Evolutionary conservation across 2,329 filamentous ascomycete species (phyloP).

Genomic region (Fusarium nisikadoi): DNA sequence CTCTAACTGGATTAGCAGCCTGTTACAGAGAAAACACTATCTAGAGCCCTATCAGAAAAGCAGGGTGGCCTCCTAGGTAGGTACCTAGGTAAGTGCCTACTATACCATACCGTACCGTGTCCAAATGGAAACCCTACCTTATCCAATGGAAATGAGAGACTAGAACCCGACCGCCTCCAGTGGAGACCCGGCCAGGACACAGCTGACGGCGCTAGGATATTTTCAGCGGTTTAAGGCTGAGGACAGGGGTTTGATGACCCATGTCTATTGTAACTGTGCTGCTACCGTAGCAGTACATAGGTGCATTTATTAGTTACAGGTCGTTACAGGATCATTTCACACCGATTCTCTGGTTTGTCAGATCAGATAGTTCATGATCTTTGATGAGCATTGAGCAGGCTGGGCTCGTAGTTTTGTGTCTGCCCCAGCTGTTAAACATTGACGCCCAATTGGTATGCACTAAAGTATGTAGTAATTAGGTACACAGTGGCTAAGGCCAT

Average conservation of each 20-base stretch:
- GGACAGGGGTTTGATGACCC: slow-evolving; percentile 31
- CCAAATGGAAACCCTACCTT: background rate
- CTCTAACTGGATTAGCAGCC: no score
- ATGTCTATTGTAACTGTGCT: background rate
- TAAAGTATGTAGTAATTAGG: background rate
- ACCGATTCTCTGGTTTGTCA: slow-evolving; percentile 10
- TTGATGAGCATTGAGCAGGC: background rate
- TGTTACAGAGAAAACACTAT: no score
- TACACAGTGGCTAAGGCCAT: background rate
- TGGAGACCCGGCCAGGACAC: slow-evolving; percentile 10
- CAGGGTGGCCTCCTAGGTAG: no score
- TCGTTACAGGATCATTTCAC: slow-evolving; percentile 8
- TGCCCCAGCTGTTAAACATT: background rate
- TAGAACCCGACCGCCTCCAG: slow-evolving; percentile 26
- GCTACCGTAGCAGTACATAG: background rate
- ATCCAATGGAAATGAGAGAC: slow-evolving; percentile 6
- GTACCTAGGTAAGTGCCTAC: no score
- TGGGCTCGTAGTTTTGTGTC: background rate
- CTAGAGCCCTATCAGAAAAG: no score
- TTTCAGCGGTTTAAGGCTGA: slow-evolving; percentile 42
- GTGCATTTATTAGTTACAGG: slow-evolving; percentile 6
- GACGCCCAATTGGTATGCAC: background rate
- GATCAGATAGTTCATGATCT: slow-evolving; percentile 15
- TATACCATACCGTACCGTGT: background rate
- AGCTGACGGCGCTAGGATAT: slow-evolving; percentile 41